These are phyloP conservation scores for Cyclotella choctawhatcheeana DNA, from an alignment of 108 stramenopile species.

Conservation along the genomic window DNA sequence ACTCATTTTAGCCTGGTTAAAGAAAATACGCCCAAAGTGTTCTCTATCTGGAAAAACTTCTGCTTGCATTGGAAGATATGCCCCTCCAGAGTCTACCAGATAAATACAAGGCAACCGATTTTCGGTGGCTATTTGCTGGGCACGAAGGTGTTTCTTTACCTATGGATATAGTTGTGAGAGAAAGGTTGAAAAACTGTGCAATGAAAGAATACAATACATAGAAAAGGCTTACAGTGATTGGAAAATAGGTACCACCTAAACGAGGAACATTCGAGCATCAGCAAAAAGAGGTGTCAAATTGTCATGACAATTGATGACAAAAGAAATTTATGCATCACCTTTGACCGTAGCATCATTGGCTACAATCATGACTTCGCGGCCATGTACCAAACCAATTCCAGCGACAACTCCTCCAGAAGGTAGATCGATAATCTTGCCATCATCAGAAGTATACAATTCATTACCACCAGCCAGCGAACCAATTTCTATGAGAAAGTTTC, in stretches of 20 bases:
- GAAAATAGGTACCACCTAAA: constrained; percentile 98
- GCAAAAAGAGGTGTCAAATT: too few species aligned
- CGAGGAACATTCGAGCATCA: too few species aligned
- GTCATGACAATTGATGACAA: too few species aligned
- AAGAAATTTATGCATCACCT: too few species aligned
- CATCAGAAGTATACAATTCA: constrained; percentile 49
- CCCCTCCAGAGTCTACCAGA: constrained; percentile 95
- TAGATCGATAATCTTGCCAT: constrained; percentile 55
- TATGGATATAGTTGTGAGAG: too few species aligned
- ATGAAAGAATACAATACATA: background rate
- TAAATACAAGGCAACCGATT: constrained; percentile 97
- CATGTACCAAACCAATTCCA: constrained; percentile 93
- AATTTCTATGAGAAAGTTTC: too few species aligned
- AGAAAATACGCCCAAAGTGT: constrained; percentile 98
- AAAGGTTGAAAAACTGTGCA: too few species aligned
- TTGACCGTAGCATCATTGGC: constrained; percentile 99
- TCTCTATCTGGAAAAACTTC: constrained; percentile 95
- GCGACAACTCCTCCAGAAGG: constrained; percentile 96
- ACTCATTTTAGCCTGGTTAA: constrained; percentile 95
- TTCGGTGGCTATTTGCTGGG: constrained; percentile 95
- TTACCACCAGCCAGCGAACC: constrained; percentile 88
- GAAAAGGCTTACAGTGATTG: constrained; percentile 84
- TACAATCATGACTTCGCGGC: constrained; percentile 92
- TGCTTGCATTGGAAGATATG: constrained; percentile 95
- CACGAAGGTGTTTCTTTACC: constrained; percentile 96